These are phyloP conservation scores for Hordeum vulgare DNA, from an alignment of 176 grass and related monocot genomes.

Conservation along the genomic window MorexV3_pseudomolecules_assembly NC_058522.1:552502645-552503144, in stretches of 20 bases:
- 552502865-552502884: background rate
- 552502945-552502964: background rate
- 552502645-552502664: conserved; percentile 22
- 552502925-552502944: background rate
- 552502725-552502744: conserved; percentile 78
- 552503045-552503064: background rate
- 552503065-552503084: background rate
- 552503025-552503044: background rate
- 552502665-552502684: conserved; percentile 34
- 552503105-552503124: conserved; percentile 2
- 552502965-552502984: background rate
- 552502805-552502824: background rate
- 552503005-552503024: background rate
- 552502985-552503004: background rate
- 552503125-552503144: background rate
- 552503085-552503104: background rate
- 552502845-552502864: background rate
- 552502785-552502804: background rate
- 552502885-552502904: background rate
- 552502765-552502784: conserved; percentile 2
- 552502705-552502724: conserved; percentile 92
- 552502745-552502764: background rate
- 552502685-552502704: conserved; percentile 54
- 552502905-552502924: background rate
- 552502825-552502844: background rate